These are phyloP conservation scores for Auricularia heimuer DNA, from an alignment of 768 basidiomycete genomes.

Conservation along the genomic window DNA sequence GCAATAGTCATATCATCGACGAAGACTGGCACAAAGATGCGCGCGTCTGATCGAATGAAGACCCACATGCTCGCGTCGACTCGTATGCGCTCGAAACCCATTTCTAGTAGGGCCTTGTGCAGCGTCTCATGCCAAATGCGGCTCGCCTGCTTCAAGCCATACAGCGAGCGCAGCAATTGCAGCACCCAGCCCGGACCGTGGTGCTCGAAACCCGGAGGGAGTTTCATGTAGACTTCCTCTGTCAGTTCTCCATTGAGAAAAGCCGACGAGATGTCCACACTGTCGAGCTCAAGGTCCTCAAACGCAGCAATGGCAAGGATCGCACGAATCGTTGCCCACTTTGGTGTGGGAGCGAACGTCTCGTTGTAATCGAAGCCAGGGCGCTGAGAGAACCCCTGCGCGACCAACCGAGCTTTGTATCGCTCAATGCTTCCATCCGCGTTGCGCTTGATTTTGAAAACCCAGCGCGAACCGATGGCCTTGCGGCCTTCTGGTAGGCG, in stretches of 20 bases:
- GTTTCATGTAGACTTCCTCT: slow-evolving; percentile 13
- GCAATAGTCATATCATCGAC: slow-evolving; percentile 10
- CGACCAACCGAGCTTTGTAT: slow-evolving; percentile 29
- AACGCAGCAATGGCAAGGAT: slow-evolving; percentile 18
- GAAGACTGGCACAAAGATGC: slow-evolving; percentile 11
- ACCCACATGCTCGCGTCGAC: slow-evolving; percentile 20
- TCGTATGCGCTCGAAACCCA: slow-evolving; percentile 7
- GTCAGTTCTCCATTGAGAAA: slow-evolving; percentile 15
- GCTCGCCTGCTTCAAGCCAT: slow-evolving; percentile 19
- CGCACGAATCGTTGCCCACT: slow-evolving; percentile 13
- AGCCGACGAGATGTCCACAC: slow-evolving; percentile 14
- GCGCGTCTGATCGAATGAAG: slow-evolving; percentile 14
- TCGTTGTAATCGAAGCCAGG: slow-evolving; percentile 28
- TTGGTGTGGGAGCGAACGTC: slow-evolving; percentile 23
- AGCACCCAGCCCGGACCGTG: slow-evolving; percentile 5
- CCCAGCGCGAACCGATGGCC: slow-evolving; percentile 16
- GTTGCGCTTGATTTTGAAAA: slow-evolving; percentile 18
- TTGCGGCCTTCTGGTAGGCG: slow-evolving; percentile 13
- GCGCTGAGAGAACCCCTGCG: slow-evolving; percentile 29
- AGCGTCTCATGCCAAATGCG: slow-evolving; percentile 16
- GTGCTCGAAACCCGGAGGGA: slow-evolving; percentile 2
- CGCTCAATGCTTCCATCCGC: slow-evolving; percentile 11
- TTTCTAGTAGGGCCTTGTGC: slow-evolving; percentile 18
- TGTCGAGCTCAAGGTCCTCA: slow-evolving; percentile 9
- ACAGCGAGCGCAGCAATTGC: slow-evolving; percentile 15